Base-by-base conservation (phyloP, 1,284 basidiomycete species). In the Phylloporus gajari region DNA sequence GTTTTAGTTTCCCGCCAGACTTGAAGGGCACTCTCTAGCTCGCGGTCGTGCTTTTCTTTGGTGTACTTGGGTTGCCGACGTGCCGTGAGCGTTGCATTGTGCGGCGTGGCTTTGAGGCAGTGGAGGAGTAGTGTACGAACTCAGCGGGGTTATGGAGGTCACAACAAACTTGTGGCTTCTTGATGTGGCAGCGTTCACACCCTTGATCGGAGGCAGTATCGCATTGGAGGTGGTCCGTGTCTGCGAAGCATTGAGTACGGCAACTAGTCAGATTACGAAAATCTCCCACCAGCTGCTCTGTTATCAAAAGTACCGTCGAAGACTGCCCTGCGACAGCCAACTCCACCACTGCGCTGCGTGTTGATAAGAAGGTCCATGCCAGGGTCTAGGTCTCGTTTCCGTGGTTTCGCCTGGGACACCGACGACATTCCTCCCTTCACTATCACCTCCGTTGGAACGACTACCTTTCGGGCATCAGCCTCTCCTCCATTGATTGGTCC, bases 341-440 rank as follows among this genome's bases (percentile, higher is more conserved):
- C 32, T n/a, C 7, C 60, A 62, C 5, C 42, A 25, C 42, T 25
- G 75, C 73, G 61, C 17, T 42, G 13, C 17, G 12, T 17, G 17
- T 81, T 80, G 30, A 80, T 77, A 23, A 79, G 70, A 27, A 75
- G 71, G 32, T 80, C 76, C 23, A 81, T 66, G 0, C 68, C 74
- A 9, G 38, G 30, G 11, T 76, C 79, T 9, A 77, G n/a, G 21
- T 42, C 13, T 9, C 5, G 23, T 17, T 6, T 27, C n/a, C 25
- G 8, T 40, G 58, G 58, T 27, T 42, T 42, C 42, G 13, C 17
- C 13, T 13, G 42, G 42, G 42, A 17, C 3, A 42, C 42, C 17
- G 12, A 42, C 13, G 17, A 42, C 17, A 12, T 42, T 42, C 42
- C 42, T 42, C 42, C 17, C 13, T 13, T 17, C 17, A 42, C 42